Conservation (phyloP, 78 protist species). For the Cavenderia fasciculata region DNA sequence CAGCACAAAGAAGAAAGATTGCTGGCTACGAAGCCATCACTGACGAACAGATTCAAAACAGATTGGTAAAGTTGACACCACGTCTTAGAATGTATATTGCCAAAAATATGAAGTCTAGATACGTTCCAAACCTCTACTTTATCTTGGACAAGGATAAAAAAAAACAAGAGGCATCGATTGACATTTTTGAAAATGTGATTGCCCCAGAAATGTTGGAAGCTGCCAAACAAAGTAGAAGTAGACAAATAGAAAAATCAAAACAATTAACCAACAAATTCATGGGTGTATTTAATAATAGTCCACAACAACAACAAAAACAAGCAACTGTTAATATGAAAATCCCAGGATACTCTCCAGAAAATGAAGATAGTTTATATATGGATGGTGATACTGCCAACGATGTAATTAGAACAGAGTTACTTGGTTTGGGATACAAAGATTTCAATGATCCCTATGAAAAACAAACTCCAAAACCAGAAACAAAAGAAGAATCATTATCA, state of each 20-base stretch:
- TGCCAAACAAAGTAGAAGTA: background rate
- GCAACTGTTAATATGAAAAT: no score
- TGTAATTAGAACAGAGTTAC: no score
- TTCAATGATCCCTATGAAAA: no score
- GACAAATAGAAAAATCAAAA: background rate
- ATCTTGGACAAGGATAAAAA: constrained; percentile 2
- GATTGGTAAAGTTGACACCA: constrained; percentile 12
- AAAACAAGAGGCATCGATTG: constrained; percentile 4
- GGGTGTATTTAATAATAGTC: constrained; percentile 19
- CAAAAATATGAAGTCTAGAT: constrained; percentile 49
- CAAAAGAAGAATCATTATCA: no score
- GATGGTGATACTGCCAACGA: no score
- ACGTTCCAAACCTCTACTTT: constrained; percentile 46
- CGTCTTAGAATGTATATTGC: background rate
- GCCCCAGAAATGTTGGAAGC: constrained; percentile 3
- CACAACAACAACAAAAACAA: background rate
- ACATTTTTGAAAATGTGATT: constrained; percentile 4
- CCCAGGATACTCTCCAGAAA: no score
- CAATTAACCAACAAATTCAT: constrained; percentile 32
- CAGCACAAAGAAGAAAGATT: no score
- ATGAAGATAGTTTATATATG: no score
- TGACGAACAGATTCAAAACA: constrained; percentile 13
- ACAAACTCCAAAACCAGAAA: no score
- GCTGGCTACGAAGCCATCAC: constrained; percentile 18
- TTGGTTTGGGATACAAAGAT: no score